Evolutionary conservation across 208 protist genomes (phyloP), one percentile per base, ranked within the genome.

Genomic region (Leishmania braziliensis): DNA sequence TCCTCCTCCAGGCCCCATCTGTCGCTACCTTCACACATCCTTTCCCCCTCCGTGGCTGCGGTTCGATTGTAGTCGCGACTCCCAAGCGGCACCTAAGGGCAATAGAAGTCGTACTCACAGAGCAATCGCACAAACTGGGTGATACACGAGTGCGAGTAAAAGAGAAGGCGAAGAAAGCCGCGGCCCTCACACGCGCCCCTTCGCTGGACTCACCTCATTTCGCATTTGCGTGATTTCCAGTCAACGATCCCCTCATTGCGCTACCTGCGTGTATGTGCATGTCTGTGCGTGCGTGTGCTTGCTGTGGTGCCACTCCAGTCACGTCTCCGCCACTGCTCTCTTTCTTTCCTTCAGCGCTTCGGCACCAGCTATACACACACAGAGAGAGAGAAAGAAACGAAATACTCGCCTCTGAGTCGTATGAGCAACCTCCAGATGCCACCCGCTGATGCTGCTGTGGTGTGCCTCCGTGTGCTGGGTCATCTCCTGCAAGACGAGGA

Each of bases 401-500:
- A 20, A 68, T 5, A 5, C 10, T n/a, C 14, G 62, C 68, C 68
- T 50, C 39, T 29, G 39, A n/a, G 56, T 33, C 62, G 50, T 51
- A 84, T 84, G 80, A 84, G 62, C 70, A 71, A 51, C 54, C 73
- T 62, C 10, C 60, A 77, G 10, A 78, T 62, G 51, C 53, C 82
- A 3, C 62, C 71, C 16, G 58, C 54, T 14, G 81, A 83, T 51
- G 53, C 86, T 46, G 75, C 82, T 5, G 82, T 79, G 39, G 78
- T 88, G 66, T 88, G 81, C 65, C 81, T 97, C 36, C 80, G 87
- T 50, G 86, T 95, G 33, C 84, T 97, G 39, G 85, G 80, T 0
- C 85, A 85, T 18, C 86, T 97, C 48, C 80, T 94, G 10, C 85
- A 95, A 50, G 88, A 95, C 66, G 94, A 97, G 73, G 84, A 76